Percentiles rank a stretch among this genome's conserved stretches.
phyloP scores from a whole-genome alignment of 805 yeast species.

The Millerozyma miso region DNA sequence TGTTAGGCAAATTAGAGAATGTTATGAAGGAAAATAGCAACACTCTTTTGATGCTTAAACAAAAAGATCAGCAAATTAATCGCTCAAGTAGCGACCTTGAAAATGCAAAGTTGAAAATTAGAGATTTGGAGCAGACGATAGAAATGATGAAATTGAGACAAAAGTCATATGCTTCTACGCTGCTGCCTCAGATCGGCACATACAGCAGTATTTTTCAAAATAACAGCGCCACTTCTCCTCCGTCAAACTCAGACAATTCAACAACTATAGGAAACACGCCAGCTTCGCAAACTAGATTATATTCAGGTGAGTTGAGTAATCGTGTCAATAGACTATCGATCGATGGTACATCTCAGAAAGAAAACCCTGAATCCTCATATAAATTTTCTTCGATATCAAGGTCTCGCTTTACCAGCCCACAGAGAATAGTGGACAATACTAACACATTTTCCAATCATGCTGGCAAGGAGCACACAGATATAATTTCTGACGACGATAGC shows the following conservation, averaged over 20 bases:
- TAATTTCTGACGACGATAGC: conserved; percentile 55
- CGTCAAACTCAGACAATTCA: not conserved
- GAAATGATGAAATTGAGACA: conserved; percentile 27
- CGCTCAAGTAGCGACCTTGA: conserved; percentile 62
- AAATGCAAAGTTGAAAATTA: conserved; percentile 46
- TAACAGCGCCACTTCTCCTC: not conserved
- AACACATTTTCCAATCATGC: conserved; percentile 7
- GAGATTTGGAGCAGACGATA: conserved; percentile 48
- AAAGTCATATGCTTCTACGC: conserved; percentile 9
- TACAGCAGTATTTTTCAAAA: conserved; percentile 1
- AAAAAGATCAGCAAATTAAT: conserved; percentile 64
- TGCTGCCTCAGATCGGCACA: conserved; percentile 1
- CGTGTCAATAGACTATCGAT: conserved; percentile 38
- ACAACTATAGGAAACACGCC: not conserved
- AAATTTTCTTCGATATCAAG: conserved; percentile 1
- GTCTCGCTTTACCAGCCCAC: conserved; percentile 13
- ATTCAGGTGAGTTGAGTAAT: conserved; percentile 36
- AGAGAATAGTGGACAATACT: conserved; percentile 12
- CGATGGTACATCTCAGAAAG: conserved; percentile 18
- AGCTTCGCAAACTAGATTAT: conserved; percentile 4
- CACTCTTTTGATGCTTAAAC: conserved; percentile 49
- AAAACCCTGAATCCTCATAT: conserved; percentile 3
- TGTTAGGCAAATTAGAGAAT: conserved; percentile 32
- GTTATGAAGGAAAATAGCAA: conserved; percentile 49
- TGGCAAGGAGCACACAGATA: conserved; percentile 18